Evolutionary conservation across 2,329 filamentous ascomycete genomes (phyloP), one percentile per base, ranked within the genome.

Genomic region (Nemania bipapillata): DNA sequence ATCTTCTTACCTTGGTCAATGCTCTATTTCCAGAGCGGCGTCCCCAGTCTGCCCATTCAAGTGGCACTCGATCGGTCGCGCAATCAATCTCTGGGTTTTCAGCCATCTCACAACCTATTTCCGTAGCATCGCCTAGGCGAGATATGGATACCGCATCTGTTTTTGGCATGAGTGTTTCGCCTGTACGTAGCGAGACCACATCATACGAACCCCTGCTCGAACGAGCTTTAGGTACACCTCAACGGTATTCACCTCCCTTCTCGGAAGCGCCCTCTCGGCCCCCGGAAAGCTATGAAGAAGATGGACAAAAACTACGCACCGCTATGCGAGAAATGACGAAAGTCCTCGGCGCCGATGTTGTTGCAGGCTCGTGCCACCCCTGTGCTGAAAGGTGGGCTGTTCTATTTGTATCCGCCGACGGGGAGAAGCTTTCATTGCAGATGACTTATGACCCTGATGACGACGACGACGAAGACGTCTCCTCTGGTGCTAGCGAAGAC

Each of bases 371-470:
- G 15, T 91, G 89, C 63, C 92, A 96, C 74, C 93, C 93, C 8
- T 95, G 92, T 70, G 90, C 91, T 1, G 93, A 96, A 80, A 86
- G 90, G 64, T 97, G 93, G 93, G 87, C 91, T 4, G 90, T 96
- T 6, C 82, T 96, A 8, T 95, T 94, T 75, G 88, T 96, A 64
- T 91, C 91, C 0, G 81, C 88, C 0, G 89, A 94, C 78, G 92
- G 92, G 35, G 89, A 88, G 75, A 85, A 85, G 59, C 82, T 96
- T 47, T 90, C 89, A 7, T 86, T 89, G 2, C 86, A 90, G 53
- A 92, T 93, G 90, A 89, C 85, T 42, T 93, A 92, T 79, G 92
- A 89, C 68, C 86, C 86, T 1, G 88, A 91, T 69, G 87, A 90
- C 53, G 87, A 91, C 42, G 80, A 83, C 1, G 90, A 91, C 32